Evolutionary conservation across 2,329 filamentous ascomycete genomes (phyloP), one percentile per base, ranked within the genome.

Genomic region (Epichloe bromicola): DNA sequence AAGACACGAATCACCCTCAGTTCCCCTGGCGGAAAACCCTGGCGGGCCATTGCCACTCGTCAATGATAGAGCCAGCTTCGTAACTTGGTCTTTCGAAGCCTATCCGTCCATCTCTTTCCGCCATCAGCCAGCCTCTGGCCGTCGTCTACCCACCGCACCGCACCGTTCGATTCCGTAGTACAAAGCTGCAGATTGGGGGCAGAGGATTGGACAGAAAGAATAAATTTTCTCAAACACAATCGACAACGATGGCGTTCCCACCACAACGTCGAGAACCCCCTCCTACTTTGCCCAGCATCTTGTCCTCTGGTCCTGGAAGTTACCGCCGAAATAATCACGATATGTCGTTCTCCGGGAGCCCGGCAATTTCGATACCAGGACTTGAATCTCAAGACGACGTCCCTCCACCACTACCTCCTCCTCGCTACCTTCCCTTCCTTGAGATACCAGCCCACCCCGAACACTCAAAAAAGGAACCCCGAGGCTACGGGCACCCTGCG

Each of bases 351-450:
- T 57, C 64, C 49, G 56, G 62, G 50, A 68, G 63, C 55, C 58
- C 60, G 44, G 67, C 70, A 41, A 67, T 74, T 61, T 62, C 68
- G 46, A 74, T 75, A 53, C 72, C 70, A 36, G 68, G 70, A 46
- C 59, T 65, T 42, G 56, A 61, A 14, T 55, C 58, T 43, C 61
- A 59, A 52, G 55, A 61, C 53, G 59, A 65, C 54, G 68, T 63
- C 3, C 72, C 72, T 54, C 72, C 72, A 48, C 67, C 72, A 37
- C 56, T 75, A 43, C 72, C 72, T n/a, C 72, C 72, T n/a, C 72
- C 72, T 5, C 64, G 64, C 46, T 59, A 64, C 36, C 60, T 67
- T 5, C 68, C 67, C 6, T 62, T 67, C 38, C 59, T 61, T 38
- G 68, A 68, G 5, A 63, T 63, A 33, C 58, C 63, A 51, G 54